A percentile compares a stretch with the other conserved stretches of the same genome.
Evolutionary conservation across 768 basidiomycete genomes (phyloP).

Genomic region (Austroboletus festivus): DNA sequence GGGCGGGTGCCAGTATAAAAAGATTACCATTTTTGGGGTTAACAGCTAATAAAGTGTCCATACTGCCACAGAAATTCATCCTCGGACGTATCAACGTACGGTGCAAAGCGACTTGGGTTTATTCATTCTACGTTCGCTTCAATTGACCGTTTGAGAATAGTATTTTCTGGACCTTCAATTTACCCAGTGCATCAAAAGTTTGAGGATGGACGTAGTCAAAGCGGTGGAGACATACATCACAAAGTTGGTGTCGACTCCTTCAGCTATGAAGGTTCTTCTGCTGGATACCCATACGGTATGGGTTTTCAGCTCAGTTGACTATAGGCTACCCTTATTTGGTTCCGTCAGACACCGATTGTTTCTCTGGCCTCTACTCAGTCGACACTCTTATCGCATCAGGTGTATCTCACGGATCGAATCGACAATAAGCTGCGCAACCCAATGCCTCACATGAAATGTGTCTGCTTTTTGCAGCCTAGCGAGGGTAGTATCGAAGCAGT

Average conservation of each 20-base stretch:
- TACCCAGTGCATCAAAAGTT: background rate
- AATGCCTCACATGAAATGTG: constrained; percentile 96
- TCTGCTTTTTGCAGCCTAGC: constrained; percentile 85
- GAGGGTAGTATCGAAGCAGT: constrained; percentile 82
- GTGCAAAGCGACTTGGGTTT: no score
- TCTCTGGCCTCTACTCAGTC: constrained; percentile 95
- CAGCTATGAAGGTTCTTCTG: constrained; percentile 92
- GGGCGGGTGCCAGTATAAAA: no score
- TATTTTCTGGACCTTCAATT: background rate
- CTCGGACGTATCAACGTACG: background rate
- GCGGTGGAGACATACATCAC: constrained; percentile 92
- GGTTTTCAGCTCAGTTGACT: background rate
- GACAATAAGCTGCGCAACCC: constrained; percentile 90
- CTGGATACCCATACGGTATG: constrained; percentile 91
- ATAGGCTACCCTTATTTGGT: constrained; percentile 1
- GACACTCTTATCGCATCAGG: constrained; percentile 88
- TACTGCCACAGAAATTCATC: no score
- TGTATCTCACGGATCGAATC: constrained; percentile 96
- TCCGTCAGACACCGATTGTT: constrained; percentile 85
- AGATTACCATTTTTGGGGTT: background rate
- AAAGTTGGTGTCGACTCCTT: constrained; percentile 81
- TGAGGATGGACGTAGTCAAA: constrained; percentile 87
- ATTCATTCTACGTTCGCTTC: no score
- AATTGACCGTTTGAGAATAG: background rate
- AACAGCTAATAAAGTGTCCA: background rate